These are phyloP conservation scores for Stephanodiscus triporus DNA, from an alignment of 108 stramenopile genomes.

Conservation along the genomic window DNA sequence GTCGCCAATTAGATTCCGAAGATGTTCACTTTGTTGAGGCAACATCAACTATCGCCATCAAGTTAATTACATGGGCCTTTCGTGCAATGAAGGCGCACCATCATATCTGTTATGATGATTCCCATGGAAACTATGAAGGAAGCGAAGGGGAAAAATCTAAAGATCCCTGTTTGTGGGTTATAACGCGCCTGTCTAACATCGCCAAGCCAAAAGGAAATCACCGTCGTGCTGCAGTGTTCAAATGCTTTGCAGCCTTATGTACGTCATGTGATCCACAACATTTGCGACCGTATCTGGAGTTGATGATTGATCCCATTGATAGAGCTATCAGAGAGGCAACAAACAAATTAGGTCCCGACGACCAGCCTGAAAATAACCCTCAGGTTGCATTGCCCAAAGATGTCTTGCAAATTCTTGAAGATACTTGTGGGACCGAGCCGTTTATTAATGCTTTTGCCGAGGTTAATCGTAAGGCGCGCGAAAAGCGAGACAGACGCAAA, in stretches of 20 bases:
- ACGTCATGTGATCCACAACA: conserved; percentile 48
- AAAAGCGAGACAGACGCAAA: conserved; percentile 78
- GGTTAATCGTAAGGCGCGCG: conserved; percentile 68
- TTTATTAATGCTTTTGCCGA: conserved; percentile 73
- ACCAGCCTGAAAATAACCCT: conserved; percentile 24
- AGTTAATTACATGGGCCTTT: conserved; percentile 65
- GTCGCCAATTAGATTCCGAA: conserved; percentile 64
- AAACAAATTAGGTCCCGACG: conserved; percentile 51
- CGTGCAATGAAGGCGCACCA: conserved; percentile 67
- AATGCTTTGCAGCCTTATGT: conserved; percentile 82
- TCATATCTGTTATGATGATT: conserved; percentile 53
- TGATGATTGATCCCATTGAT: conserved; percentile 82
- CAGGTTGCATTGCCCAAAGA: conserved; percentile 64
- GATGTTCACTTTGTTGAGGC: conserved; percentile 69
- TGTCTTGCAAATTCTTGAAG: conserved; percentile 76
- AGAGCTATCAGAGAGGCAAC: conserved; percentile 70
- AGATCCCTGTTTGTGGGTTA: conserved; percentile 69
- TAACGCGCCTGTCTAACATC: conserved; percentile 78
- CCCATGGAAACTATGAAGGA: conserved; percentile 30
- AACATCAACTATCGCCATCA: conserved; percentile 58
- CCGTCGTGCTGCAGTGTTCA: conserved; percentile 78
- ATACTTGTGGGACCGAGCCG: conserved; percentile 57
- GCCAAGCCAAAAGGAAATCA: conserved; percentile 73
- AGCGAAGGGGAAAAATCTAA: conserved; percentile 29
- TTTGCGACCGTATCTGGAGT: conserved; percentile 62